Conservation (phyloP, 2,329 filamentous ascomycete genomes). For the Paraconiothyrium sp. region DNA sequence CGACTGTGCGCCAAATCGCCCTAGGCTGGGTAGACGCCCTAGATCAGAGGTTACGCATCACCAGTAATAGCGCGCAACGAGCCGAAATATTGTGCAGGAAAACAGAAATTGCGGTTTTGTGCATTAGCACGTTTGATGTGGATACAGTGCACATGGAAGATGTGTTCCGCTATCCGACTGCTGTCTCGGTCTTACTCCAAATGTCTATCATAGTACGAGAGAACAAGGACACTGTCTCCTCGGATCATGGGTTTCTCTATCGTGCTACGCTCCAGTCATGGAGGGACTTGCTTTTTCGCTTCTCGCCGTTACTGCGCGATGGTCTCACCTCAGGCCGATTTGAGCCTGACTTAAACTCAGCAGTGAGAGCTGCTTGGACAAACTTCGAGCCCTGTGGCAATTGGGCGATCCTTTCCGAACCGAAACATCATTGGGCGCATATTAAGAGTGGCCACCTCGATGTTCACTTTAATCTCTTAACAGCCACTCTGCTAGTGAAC, state of each 20-base stretch:
- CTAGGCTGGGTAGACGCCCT: slow-evolving; percentile 55
- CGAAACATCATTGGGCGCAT: slow-evolving; percentile 17
- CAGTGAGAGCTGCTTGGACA: slow-evolving; percentile 19
- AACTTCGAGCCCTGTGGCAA: slow-evolving; percentile 1
- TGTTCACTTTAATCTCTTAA: slow-evolving; percentile 62
- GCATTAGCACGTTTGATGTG: slow-evolving; percentile 55
- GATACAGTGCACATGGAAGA: slow-evolving; percentile 41
- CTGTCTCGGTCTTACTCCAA: slow-evolving; percentile 23
- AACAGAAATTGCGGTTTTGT: slow-evolving; percentile 54
- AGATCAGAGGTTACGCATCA: slow-evolving; percentile 31
- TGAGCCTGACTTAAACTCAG: slow-evolving; percentile 5
- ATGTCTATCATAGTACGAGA: slow-evolving; percentile 29
- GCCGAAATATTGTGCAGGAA: slow-evolving; percentile 41
- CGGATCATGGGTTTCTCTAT: slow-evolving; percentile 19
- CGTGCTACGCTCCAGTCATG: slow-evolving; percentile 24
- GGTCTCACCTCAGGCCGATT: not conserved
- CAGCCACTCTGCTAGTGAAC: slow-evolving; percentile 62
- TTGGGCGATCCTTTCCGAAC: slow-evolving; percentile 11
- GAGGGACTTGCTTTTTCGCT: slow-evolving; percentile 19
- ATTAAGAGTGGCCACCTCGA: not conserved
- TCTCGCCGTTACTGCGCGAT: slow-evolving; percentile 9
- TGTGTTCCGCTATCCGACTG: slow-evolving; percentile 32
- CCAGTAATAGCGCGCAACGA: slow-evolving; percentile 36
- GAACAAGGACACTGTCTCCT: slow-evolving; percentile 6
- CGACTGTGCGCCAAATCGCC: slow-evolving; percentile 43